A percentile compares a stretch with the other conserved stretches of the same genome.
phyloP scores from a whole-genome alignment of 768 basidiomycete genomes.

The Boletus sp. region DNA sequence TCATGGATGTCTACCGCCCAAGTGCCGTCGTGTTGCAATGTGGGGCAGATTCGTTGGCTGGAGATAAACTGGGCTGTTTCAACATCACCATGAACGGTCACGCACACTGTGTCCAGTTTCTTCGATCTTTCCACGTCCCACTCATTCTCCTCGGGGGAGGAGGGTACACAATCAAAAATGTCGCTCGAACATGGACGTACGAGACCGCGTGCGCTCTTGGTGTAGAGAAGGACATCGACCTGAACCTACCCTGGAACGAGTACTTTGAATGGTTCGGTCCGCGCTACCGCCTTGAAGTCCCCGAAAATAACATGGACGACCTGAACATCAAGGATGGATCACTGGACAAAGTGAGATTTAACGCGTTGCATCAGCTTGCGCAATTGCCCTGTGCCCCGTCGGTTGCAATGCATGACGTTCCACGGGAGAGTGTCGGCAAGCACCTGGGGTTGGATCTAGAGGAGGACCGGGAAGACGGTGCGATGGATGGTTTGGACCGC shows the following conservation, averaged over 20 bases:
- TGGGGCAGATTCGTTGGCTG: slow-evolving; percentile 92
- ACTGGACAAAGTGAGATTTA: slow-evolving; percentile 73
- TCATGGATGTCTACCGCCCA: slow-evolving; percentile 86
- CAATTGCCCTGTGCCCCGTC: slow-evolving; percentile 75
- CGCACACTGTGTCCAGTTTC: slow-evolving; percentile 83
- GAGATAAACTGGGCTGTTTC: slow-evolving; percentile 94
- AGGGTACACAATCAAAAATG: slow-evolving; percentile 96
- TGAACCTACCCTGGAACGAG: slow-evolving; percentile 78
- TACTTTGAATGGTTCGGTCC: slow-evolving; percentile 99
- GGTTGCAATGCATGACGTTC: slow-evolving; percentile 81
- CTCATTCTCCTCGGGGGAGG: slow-evolving; percentile 92
- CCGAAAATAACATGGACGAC: slow-evolving; percentile 92
- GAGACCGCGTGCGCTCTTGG: slow-evolving; percentile 96
- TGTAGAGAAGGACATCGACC: slow-evolving; percentile 71
- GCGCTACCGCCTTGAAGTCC: slow-evolving; percentile 87
- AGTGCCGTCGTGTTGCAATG: slow-evolving; percentile 90
- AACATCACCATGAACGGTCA: slow-evolving; percentile 96
- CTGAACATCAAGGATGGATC: slow-evolving; percentile 79
- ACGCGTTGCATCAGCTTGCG: slow-evolving; percentile 52
- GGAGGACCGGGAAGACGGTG: slow-evolving; percentile 36
- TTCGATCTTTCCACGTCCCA: slow-evolving; percentile 79
- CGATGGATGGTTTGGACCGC: slow-evolving; percentile 61
- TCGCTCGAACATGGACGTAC: slow-evolving; percentile 92
- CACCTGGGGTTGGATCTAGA: slow-evolving; percentile 58
- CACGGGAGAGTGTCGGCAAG: slow-evolving; percentile 59